Percentiles rank a stretch among this genome's conserved stretches.
phyloP scores from a whole-genome alignment of 192 early-diverging fungal species.

The Entophlyctis luteolus region DNA sequence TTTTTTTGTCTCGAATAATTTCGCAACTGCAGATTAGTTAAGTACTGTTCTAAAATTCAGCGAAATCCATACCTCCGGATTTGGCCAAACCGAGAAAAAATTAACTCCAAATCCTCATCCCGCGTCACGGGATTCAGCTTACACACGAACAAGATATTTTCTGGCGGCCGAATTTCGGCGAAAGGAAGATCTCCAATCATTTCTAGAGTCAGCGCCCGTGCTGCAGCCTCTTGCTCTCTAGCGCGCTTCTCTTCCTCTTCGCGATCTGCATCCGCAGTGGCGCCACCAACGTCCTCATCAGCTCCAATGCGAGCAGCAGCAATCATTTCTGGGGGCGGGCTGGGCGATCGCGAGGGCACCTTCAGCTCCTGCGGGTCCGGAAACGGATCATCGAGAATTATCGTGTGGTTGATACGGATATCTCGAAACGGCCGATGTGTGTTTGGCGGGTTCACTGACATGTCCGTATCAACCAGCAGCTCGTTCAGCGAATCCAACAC shows the following conservation, averaged over 20 bases:
- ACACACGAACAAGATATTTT: constrained; percentile 95
- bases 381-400: constrained; percentile 90
- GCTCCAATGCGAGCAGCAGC: constrained; percentile 72
- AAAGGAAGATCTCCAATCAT: constrained; percentile 97
- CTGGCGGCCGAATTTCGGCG: constrained; percentile 94
- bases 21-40: constrained; percentile 65
- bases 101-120: constrained; percentile 86
- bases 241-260: constrained; percentile 65
- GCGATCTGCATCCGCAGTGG: constrained; percentile 43
- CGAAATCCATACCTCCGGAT: constrained; percentile 56
- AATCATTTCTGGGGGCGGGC: constrained; percentile 70
- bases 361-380: constrained; percentile 68
- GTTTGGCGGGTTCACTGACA: too few relatives aligned
- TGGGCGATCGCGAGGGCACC: constrained; percentile 68
- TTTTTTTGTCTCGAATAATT: constrained; percentile 80
- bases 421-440: constrained; percentile 83
- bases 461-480: constrained; percentile 63
- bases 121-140: constrained; percentile 85
- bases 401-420: constrained; percentile 86
- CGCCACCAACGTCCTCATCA: constrained; percentile 65
- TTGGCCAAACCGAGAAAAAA: constrained; percentile 88
- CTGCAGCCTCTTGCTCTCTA: constrained; percentile 71
- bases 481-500: constrained; percentile 74
- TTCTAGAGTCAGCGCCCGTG: constrained; percentile 89
- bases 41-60: neutral